phyloP scores from a whole-genome alignment of 345 rosid species.

The Capsella bursapastoris region DNA sequence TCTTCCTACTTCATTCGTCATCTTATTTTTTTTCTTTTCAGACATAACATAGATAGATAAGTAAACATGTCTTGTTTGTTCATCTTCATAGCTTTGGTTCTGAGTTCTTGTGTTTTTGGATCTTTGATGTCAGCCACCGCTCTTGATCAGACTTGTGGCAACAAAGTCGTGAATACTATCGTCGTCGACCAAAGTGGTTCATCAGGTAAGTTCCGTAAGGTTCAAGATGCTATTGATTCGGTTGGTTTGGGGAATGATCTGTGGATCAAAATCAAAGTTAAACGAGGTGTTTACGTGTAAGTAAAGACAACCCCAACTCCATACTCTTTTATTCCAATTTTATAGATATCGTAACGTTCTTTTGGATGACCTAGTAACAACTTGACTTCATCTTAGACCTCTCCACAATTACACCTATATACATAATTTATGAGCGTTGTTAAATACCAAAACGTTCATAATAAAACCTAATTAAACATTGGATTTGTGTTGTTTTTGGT shows the following conservation, averaged over 20 bases:
- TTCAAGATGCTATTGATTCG: conserved; percentile 41
- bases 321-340: conserved; percentile 1
- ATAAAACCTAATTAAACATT: neutral
- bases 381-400: neutral
- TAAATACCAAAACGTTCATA: neutral
- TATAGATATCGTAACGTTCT: conserved; percentile 9
- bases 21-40: neutral
- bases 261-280: conserved; percentile 47
- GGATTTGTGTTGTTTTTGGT: neutral
- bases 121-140: neutral
- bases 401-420: neutral
- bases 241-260: conserved; percentile 19
- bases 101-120: conserved; percentile 28
- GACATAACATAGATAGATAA: neutral
- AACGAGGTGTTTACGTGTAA: conserved; percentile 45
- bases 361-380: conserved; percentile 9
- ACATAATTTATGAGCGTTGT: neutral
- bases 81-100: conserved; percentile 31
- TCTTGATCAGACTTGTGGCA: conserved; percentile 37
- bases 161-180: conserved; percentile 41
- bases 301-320: conserved; percentile 14
- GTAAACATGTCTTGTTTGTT: conserved; percentile 36
- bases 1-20: neutral
- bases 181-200: conserved; percentile 39
- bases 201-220: conserved; percentile 18